Conservation (phyloP, 2,329 filamentous ascomycete species). For the Aspergillus bombycis region DNA sequence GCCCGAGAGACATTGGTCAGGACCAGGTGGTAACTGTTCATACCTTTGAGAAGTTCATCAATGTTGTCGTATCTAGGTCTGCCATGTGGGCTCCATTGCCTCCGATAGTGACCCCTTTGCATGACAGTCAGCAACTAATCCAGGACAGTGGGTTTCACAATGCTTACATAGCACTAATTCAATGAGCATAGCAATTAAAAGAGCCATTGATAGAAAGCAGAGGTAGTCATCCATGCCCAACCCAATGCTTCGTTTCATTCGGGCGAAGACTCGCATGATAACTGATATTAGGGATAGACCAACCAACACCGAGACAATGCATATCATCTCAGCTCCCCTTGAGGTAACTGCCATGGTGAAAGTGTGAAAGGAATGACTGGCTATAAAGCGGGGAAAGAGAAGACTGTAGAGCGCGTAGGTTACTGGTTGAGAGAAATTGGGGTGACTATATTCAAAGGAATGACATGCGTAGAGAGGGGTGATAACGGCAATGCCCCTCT, state of each 20-base stretch:
- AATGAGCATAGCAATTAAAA: conserved; percentile 35
- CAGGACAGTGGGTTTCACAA: too few relatives aligned
- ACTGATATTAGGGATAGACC: conserved; percentile 30
- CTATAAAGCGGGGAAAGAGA: neutral
- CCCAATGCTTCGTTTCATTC: conserved; percentile 31
- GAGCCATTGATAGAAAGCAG: conserved; percentile 28
- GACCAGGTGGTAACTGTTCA: neutral
- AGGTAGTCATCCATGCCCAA: conserved; percentile 39
- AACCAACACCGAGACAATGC: conserved; percentile 35
- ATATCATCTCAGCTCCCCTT: conserved; percentile 33
- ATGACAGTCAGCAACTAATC: conserved; percentile 15
- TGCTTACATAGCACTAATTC: conserved; percentile 35
- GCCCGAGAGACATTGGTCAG: neutral
- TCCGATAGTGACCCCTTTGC: conserved; percentile 36
- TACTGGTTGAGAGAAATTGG: neutral
- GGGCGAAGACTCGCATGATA: conserved; percentile 30
- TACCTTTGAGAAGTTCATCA: conserved; percentile 37
- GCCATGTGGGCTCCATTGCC: conserved; percentile 32
- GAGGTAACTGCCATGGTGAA: conserved; percentile 29
- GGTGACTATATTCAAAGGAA: conserved; percentile 4
- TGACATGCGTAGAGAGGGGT: conserved; percentile 6
- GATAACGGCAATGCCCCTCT: neutral
- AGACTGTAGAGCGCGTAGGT: neutral
- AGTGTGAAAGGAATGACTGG: conserved; percentile 4
- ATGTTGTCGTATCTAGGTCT: conserved; percentile 24